Conservation (phyloP, 208 protist species). For the Trypanosoma melophagium region DNA sequence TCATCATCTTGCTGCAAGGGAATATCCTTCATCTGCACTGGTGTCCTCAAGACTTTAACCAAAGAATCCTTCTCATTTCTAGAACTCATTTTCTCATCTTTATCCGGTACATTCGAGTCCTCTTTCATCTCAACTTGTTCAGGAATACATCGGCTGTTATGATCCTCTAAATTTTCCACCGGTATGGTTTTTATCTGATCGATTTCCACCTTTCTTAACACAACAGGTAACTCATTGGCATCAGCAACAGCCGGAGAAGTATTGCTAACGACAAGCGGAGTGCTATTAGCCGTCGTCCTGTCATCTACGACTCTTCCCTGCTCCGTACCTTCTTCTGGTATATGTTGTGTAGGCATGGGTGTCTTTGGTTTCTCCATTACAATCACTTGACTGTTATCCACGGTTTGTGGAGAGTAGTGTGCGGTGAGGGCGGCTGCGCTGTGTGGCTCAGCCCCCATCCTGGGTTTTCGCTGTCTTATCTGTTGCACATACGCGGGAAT, state of each 20-base stretch:
- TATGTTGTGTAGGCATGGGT: neutral
- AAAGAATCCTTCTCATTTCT: neutral
- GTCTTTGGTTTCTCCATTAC: neutral
- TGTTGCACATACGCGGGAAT: neutral
- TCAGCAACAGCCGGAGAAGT: too few relatives aligned
- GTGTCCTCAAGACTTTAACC: neutral
- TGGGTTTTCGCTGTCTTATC: neutral
- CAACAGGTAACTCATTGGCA: too few relatives aligned
- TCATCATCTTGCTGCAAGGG: neutral
- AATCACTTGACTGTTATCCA: neutral
- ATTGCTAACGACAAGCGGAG: too few relatives aligned
- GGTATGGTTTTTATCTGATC: too few relatives aligned
- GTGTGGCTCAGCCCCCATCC: conserved; percentile 5
- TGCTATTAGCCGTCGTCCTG: too few relatives aligned
- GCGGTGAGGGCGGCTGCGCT: neutral
- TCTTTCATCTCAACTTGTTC: too few relatives aligned
- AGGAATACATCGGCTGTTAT: too few relatives aligned
- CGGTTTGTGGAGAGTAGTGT: neutral
- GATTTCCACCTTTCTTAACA: too few relatives aligned
- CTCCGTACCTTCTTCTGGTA: too few relatives aligned
- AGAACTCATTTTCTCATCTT: neutral
- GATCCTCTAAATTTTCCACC: too few relatives aligned
- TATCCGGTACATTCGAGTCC: neutral
- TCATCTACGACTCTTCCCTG: too few relatives aligned
- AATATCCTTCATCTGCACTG: neutral